Evolutionary conservation across 257 asterid species (phyloP), one percentile per base, ranked within the genome.

Genomic region (Coffea canephora): DNA sequence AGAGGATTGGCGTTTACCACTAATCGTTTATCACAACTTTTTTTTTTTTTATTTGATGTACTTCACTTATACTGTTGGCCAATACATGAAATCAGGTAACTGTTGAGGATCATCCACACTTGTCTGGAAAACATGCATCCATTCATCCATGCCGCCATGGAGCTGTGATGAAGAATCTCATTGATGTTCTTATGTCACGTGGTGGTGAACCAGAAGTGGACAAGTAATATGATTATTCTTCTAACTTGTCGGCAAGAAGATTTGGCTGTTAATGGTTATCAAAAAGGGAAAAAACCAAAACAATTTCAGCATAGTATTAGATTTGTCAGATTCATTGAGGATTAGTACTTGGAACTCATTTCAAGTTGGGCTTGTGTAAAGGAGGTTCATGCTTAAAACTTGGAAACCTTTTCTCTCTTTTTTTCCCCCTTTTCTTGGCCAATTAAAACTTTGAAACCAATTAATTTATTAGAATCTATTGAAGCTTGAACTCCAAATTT

Each of bases 71-170:
- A 46, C 54, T 75, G 21, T 68, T 84, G 70, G 67, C 45, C 45
- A 16, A 21, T 39, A 21, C 61, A 50, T 59, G 48, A 65, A 81
- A 80, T 81, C 86, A 96, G 99, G 98, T 96, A 80, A 96, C 99
- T 50, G 92, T 96, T 79, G 99, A 92, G 87, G 97, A 94, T 87
- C 99, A 96, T 85, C 98, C 99, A 2, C 99, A 96, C 90, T 91
- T 94, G 86, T 92, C 94, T 23, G 97, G 99, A 71, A 94, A 94
- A 77, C 99, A 96, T 84, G 99, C 99, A 71, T 96, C 98, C 8
- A 91, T 96, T 64, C 99, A 96, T 87, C 98, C 99, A 41, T 96
- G 99, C 76, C 96, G 98, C 74, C 99, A 96, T 81, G 99, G 99
- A 78, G 99, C 99, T 85, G 99, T 96, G 74, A 96, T 96, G 99